Base-by-base conservation (phyloP, 2,329 filamentous ascomycete genomes). In the Colletotrichum tanaceti region DNA sequence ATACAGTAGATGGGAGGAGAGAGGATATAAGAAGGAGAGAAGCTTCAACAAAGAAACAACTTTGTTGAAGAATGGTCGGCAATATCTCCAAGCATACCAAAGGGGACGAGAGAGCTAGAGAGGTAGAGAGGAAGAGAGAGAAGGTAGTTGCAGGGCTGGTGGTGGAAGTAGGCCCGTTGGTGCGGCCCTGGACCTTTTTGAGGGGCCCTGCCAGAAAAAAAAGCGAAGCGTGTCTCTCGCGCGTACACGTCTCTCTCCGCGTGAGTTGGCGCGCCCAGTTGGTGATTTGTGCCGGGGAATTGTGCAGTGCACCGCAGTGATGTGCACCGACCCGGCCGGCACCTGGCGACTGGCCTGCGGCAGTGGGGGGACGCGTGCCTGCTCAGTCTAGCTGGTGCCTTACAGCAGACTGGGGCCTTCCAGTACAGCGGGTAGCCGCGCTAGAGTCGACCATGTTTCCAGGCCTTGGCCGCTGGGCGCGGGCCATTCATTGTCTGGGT, bases 121-220 rank as follows among this genome's bases (percentile, higher is more conserved):
- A 24, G 24, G 24, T 46, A 59, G 39, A 60, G 68, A 53, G 60
- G 69, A 68, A 66, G 44, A 65, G 39, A 47, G 39, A 46, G 58
- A 63, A 67, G 65, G 28, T 66, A 60, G 68, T 65, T 68, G 68
- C 58, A 74, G 74, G 75, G 72, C 75, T 68, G 71, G 66, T 68
- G 71, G 66, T 72, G 63, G 65, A 69, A 71, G 65, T 72, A 72
- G 72, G 71, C 70, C 75, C 70, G 49, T 68, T 68, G 68, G 72
- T 71, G 58, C 71, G 74, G 71, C 71, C 72, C 70, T 69, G 74
- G 66, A 58, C 73, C 73, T 77, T 76, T 76, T 74, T 75, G 72
- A 74, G 72, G 69, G 61, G 53, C 39, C 60, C 65, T 63, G 55
- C 60, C 64, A 41, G 38, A 59, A 59, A 59, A 47, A 59, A 59